Evolutionary conservation across 1,284 basidiomycete genomes (phyloP).

Genomic region (Pseudozyma hubeiensis): DNA sequence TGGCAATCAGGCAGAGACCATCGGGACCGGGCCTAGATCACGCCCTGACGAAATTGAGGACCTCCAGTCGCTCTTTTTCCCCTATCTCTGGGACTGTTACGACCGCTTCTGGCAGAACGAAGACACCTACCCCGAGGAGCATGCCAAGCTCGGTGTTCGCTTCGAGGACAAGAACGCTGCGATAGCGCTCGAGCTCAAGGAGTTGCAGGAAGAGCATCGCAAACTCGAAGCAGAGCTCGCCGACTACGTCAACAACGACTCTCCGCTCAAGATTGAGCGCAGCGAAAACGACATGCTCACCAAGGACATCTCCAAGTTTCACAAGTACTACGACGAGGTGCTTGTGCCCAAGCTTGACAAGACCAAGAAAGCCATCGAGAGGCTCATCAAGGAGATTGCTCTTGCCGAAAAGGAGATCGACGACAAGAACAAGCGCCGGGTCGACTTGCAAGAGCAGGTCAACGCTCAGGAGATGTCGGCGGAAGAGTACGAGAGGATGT

Average conservation of each 20-base stretch:
- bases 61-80: constrained; percentile 62
- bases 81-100: constrained; percentile 67
- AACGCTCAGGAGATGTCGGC: constrained; percentile 63
- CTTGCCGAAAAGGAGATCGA: constrained; percentile 52
- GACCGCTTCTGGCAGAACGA: constrained; percentile 67
- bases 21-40: constrained; percentile 58
- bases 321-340: constrained; percentile 62
- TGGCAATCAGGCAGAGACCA: constrained; percentile 41
- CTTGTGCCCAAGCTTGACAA: constrained; percentile 64
- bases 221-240: constrained; percentile 52
- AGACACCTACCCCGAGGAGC: constrained; percentile 66
- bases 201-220: constrained; percentile 50
- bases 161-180: constrained; percentile 56
- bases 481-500: constrained; percentile 64
- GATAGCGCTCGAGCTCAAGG: constrained; percentile 51
- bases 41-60: constrained; percentile 58
- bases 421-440: constrained; percentile 51
- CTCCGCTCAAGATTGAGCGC: constrained; percentile 59
- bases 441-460: constrained; percentile 55
- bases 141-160: constrained; percentile 53
- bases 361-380: constrained; percentile 56
- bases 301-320: constrained; percentile 63
- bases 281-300: constrained; percentile 58
- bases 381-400: constrained; percentile 48
- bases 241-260: constrained; percentile 47